Conservation (phyloP, 2,329 filamentous ascomycete species). For the Cladophialophora bantiana region DNA sequence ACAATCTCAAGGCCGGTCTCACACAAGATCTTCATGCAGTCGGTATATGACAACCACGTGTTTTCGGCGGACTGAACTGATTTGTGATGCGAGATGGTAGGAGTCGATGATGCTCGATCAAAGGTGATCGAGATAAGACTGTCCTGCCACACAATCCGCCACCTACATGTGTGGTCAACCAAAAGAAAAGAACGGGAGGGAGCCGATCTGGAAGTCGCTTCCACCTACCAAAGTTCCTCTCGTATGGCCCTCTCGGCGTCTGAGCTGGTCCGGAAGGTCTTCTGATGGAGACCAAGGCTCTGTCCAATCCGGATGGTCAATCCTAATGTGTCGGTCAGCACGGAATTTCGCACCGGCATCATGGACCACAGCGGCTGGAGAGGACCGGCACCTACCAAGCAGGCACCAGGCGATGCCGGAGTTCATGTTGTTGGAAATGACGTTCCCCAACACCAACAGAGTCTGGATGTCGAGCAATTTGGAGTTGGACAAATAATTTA, state of each 20-base stretch:
- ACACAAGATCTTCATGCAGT: slow-evolving; percentile 44
- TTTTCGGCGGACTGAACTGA: not conserved
- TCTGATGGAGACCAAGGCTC: slow-evolving; percentile 45
- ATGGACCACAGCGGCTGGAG: slow-evolving; percentile 35
- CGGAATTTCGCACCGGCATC: too few relatives aligned
- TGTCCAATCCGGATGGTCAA: slow-evolving; percentile 46
- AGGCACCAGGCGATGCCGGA: slow-evolving; percentile 68
- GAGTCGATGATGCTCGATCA: slow-evolving; percentile 45
- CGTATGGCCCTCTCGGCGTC: slow-evolving; percentile 58
- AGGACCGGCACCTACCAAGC: slow-evolving; percentile 50
- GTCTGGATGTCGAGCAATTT: slow-evolving; percentile 67
- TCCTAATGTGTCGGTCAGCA: slow-evolving; percentile 40
- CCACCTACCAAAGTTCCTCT: slow-evolving; percentile 65
- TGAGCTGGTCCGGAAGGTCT: slow-evolving; percentile 1
- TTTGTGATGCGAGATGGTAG: slow-evolving; percentile 29
- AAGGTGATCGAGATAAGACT: slow-evolving; percentile 47
- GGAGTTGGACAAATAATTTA: slow-evolving; percentile 67
- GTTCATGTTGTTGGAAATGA: slow-evolving; percentile 68
- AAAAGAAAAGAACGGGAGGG: slow-evolving; percentile 44
- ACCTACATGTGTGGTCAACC: slow-evolving; percentile 42
- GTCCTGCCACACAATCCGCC: slow-evolving; percentile 47
- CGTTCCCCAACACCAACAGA: slow-evolving; percentile 66
- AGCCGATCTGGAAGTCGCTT: slow-evolving; percentile 58
- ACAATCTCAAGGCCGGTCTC: slow-evolving; percentile 41
- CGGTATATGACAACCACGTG: slow-evolving; percentile 39